Conservation (phyloP, 306 rosid species). For the Prinsepia uniflora region DNA sequence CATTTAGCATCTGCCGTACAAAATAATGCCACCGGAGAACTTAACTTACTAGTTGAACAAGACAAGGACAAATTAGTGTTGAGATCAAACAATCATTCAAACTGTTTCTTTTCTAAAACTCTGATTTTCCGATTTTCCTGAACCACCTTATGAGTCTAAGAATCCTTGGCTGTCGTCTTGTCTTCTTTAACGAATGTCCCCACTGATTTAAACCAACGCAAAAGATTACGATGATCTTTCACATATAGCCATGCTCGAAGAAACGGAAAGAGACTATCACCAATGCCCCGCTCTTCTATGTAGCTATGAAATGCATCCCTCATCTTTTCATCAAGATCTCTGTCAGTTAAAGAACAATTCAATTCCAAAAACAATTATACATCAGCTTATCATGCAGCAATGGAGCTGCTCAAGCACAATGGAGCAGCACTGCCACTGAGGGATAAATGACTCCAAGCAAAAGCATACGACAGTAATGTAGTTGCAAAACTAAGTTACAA, state of each 20-base stretch:
- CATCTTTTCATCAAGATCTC: conserved; percentile 72
- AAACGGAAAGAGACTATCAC: conserved; percentile 74
- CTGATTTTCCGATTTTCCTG: neutral
- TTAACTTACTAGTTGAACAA: neutral
- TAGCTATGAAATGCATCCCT: conserved; percentile 75
- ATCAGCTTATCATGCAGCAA: neutral
- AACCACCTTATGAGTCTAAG: conserved; percentile 22
- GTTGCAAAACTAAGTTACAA: neutral
- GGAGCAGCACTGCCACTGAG: neutral
- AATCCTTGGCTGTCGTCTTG: conserved; percentile 36
- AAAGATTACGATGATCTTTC: conserved; percentile 74
- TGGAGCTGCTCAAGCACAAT: neutral
- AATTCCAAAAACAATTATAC: neutral
- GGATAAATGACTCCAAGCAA: neutral
- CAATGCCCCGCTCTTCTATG: conserved; percentile 85
- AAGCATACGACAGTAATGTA: neutral
- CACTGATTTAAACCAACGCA: conserved; percentile 78
- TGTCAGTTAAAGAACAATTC: conserved; percentile 35
- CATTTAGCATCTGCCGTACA: too few species aligned
- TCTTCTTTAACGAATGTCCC: conserved; percentile 60
- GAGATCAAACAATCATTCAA: neutral
- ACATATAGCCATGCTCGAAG: conserved; percentile 97
- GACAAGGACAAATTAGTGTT: neutral
- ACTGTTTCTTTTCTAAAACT: neutral
- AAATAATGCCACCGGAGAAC: neutral